Evolutionary conservation across 306 rosid genomes (phyloP), one percentile per base, ranked within the genome.

Genomic region (Quercus glauca): DNA sequence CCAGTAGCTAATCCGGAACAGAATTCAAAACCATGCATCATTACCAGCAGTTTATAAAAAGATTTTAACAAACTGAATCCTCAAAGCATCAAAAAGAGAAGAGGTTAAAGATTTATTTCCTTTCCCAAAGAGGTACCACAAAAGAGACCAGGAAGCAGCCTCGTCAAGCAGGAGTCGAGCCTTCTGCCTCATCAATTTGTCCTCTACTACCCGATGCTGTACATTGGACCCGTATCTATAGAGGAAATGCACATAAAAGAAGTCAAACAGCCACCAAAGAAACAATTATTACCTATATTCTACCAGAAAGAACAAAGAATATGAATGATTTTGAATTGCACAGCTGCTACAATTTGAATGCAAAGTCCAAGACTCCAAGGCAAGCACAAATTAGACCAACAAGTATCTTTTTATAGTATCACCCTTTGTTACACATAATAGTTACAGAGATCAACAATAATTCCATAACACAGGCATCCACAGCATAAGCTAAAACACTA

Each of bases 141-240:
- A 73, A 77, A 95, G 97, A 73, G 97, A 95, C 99, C 99, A 95
- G 3, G 99, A 89, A 61, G 99, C 99, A 25, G 97, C 99, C 88
- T 95, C 99, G 43, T 95, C 96, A 78, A 95, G 93, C 83, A 95
- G 79, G 83, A 89, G 87, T 73, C 89, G 98, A 85, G 98, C 94
- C 90, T 91, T 91, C 90, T 92, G 98, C 90, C 96, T 92, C 93
- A 93, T 91, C 85, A 95, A 84, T 83, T 93, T 93, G 76, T 95
- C 99, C 88, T 93, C 98, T 56, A 90, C 87, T 77, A 90, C 90
- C 67, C 97, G 95, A 76, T 90, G 99, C 83, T 87, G 84, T 35
- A 75, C 55, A 79, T 85, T 82, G 83, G 94, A 89, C 55, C 87
- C 97, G 80, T 88, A 87, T 87, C 99, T 95, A 72, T 37, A 76